Evolutionary conservation across 306 rosid species (phyloP).

Genomic region (Cucurbita ficifolia): DNA sequence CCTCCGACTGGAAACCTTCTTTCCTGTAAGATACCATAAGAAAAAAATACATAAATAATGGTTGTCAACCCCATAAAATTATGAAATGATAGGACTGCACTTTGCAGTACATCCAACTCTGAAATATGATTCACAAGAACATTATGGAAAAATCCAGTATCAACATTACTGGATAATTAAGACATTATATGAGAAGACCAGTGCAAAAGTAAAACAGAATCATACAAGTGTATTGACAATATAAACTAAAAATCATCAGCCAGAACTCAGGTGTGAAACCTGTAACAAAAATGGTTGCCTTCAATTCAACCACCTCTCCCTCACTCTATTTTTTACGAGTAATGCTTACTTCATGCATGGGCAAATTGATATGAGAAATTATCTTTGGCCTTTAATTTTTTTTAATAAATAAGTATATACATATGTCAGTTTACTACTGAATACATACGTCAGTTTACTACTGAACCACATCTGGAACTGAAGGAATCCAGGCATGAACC

Average conservation of each 20-base stretch:
- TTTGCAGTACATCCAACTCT: neutral
- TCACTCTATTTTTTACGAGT: neutral
- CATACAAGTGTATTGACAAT: neutral
- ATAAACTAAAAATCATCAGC: neutral
- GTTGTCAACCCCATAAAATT: neutral
- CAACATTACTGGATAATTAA: neutral
- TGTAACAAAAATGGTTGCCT: neutral
- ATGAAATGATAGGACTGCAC: neutral
- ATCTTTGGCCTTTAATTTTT: too few relatives aligned
- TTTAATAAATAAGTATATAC: too few relatives aligned
- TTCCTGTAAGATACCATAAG: constrained; percentile 45
- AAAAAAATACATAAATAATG: neutral
- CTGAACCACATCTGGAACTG: neutral
- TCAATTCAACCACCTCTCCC: neutral
- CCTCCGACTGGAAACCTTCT: constrained; percentile 42
- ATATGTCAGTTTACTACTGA: too few relatives aligned
- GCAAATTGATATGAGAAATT: neutral
- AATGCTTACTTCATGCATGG: neutral
- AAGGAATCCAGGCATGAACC: neutral
- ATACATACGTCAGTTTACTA: too few relatives aligned
- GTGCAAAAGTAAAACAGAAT: neutral
- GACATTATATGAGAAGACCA: neutral
- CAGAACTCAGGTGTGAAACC: neutral
- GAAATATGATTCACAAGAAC: neutral
- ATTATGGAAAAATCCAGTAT: neutral